phyloP scores from a whole-genome alignment of 495 filamentous ascomycete species.

The Ascodesmis nigricans region DNA sequence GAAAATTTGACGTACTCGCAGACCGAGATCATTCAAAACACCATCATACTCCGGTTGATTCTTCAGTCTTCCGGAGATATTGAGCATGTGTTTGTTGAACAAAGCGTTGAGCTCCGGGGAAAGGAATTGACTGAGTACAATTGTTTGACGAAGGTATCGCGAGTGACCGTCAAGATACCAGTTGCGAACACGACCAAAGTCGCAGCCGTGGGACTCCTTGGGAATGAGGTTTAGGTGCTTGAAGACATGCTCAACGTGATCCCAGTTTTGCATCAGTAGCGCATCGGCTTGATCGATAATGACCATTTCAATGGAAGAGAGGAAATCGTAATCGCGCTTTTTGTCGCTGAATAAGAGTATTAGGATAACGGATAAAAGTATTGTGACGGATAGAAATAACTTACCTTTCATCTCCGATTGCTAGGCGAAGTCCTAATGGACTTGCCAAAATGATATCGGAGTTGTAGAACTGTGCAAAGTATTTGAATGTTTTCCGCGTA shows the following conservation, averaged over 20 bases:
- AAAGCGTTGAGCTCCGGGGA: constrained; percentile 75
- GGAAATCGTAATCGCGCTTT: constrained; percentile 73
- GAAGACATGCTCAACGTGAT: constrained; percentile 76
- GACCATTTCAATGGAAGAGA: constrained; percentile 76
- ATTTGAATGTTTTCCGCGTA: constrained; percentile 83
- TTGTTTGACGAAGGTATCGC: constrained; percentile 57
- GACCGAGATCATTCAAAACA: constrained; percentile 38
- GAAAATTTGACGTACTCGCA: constrained; percentile 44
- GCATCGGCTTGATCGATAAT: constrained; percentile 85
- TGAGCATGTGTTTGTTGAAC: constrained; percentile 52
- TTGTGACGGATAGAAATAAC: constrained; percentile 5
- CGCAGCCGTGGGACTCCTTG: constrained; percentile 72
- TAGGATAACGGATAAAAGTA: constrained; percentile 6
- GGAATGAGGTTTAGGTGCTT: constrained; percentile 82
- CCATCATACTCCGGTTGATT: constrained; percentile 43
- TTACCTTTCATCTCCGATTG: constrained; percentile 40
- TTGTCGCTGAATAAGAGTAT: constrained; percentile 28
- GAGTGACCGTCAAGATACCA: constrained; percentile 85
- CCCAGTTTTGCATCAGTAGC: constrained; percentile 95
- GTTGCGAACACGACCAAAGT: constrained; percentile 71
- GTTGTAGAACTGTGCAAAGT: constrained; percentile 85
- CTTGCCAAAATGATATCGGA: constrained; percentile 86
- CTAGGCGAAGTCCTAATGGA: constrained; percentile 70
- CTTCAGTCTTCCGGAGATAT: constrained; percentile 55
- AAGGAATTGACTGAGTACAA: constrained; percentile 58